Evolutionary conservation across 2,329 filamentous ascomycete genomes (phyloP), one percentile per base, ranked within the genome.

Genomic region (Pseudocercospora fijiensis): DNA sequence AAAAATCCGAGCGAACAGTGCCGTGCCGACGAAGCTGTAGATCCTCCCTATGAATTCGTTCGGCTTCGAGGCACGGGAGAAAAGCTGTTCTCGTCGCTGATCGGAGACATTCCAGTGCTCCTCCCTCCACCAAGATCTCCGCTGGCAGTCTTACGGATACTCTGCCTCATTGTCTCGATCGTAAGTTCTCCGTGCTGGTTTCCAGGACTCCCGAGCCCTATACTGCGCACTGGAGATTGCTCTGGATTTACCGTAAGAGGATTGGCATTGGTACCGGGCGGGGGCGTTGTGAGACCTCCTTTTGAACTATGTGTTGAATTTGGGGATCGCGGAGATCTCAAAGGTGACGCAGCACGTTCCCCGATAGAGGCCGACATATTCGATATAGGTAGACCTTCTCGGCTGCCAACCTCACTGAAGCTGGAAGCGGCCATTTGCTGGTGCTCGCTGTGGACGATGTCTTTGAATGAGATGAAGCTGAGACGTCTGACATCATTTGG

Each of bases 391-490:
- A 90, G 82, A 61, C 88, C 89, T 65, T 94, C 90, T 68, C 88
- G 83, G 69, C 84, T 88, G 53, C 85, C 82, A 41, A 87, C 85
- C 28, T 86, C 86, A 28, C 66, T 61, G 9, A 72, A 37, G 6
- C 65, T 60, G 30, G 68, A 70, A 16, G 66, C 65, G n/a, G 67
- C 59, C 27, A 67, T 57, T 27, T 73, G 69, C 26, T 70, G 67
- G 72, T 94, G 90, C 76, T 95, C 91, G 33, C 89, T 85, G 75
- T 96, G 92, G 45, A 98, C 92, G 9, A 98, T 92, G 73, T 98
- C 94, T 65, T 94, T 93, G 77, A 98, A 98, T 7, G 92, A 96
- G 75, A 98, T 96, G 79, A 98, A 98, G 76, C 90, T 95, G 66
- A 98, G 80, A 22, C 94, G 87, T 52, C 91, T 88, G 18, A 96